A percentile compares a stretch with the other conserved stretches of the same genome.
Evolutionary conservation across 345 rosid species (phyloP).

Genomic region (Pelargonium nanum): DNA sequence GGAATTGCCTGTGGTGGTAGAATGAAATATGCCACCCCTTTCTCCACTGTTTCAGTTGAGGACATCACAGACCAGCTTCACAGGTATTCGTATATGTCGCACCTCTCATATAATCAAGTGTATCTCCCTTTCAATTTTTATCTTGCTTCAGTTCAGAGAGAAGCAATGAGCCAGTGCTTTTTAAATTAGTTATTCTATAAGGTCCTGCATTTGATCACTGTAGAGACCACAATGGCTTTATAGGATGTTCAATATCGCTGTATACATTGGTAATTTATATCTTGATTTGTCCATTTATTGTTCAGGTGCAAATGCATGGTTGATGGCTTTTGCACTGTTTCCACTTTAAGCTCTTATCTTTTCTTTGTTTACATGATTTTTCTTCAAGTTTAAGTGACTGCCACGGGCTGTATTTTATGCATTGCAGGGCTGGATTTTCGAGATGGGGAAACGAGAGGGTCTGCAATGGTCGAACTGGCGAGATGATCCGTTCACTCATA

Average conservation of each 20-base stretch:
- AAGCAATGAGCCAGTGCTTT: no score
- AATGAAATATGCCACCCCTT: slow-evolving; percentile 70
- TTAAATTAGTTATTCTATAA: no score
- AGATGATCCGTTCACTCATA: slow-evolving; percentile 54
- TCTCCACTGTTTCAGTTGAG: slow-evolving; percentile 59
- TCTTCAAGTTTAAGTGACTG: neutral
- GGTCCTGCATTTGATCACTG: no score
- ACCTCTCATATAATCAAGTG: neutral
- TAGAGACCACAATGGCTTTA: no score
- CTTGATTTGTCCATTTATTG: neutral
- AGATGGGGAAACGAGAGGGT: slow-evolving; percentile 85
- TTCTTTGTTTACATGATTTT: neutral
- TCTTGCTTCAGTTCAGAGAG: no score
- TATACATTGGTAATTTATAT: no score
- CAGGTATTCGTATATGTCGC: slow-evolving; percentile 29
- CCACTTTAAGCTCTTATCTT: neutral
- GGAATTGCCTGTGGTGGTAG: slow-evolving; percentile 69
- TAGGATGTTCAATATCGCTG: no score
- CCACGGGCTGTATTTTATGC: slow-evolving; percentile 3
- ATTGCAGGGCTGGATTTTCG: slow-evolving; percentile 68
- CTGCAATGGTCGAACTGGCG: slow-evolving; percentile 69
- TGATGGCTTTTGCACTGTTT: neutral
- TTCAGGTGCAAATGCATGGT: neutral
- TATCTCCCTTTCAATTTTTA: neutral
- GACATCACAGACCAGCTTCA: slow-evolving; percentile 80